Evolutionary conservation across 768 basidiomycete genomes (phyloP), one percentile per base, ranked within the genome.

Genomic region (Boletus bicolor): DNA sequence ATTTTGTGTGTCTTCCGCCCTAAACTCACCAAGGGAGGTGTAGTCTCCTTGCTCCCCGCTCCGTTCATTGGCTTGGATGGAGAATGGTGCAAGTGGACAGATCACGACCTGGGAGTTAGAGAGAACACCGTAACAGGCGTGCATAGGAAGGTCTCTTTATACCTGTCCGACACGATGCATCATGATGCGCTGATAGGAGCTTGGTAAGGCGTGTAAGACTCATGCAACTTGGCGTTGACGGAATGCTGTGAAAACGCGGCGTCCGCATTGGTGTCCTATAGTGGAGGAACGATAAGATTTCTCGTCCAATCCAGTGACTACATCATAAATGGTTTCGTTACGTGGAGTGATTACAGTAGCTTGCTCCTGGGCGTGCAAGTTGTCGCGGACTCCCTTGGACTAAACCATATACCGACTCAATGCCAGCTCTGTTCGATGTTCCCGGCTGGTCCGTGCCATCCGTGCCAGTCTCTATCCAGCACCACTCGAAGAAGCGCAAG

Each of bases 401-500:
- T 42, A 51, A 42, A 49, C 36, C 21, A 3, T 24, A 24, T 24
- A 24, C 21, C 36, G 2, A 47, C 48, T 49, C 54, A 2, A 67
- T 69, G 67, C 51, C 64, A 32, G 66, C 78, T 54, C 73, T 82
- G 59, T 89, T 89, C 69, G 75, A 85, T 42, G 82, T 89, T 19
- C 82, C 86, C 4, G 87, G 87, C 17, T 89, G 87, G 87, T 77
- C 81, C 32, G 71, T 88, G 14, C 70, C 77, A 37, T 67, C 75
- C 21, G 69, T 58, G 0, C 79, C 80, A 7, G 68, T 82, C 44
- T 54, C 72, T 32, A 71, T 75, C 42, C 63, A 71, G 6, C 61
- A 56, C 37, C 67, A 68, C 24, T 57, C 68, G 4, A 79, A 78
- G 51, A 71, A 73, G 17, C 84, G 79, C 65, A 88, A 84, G 59